Percentiles rank a stretch among this genome's conserved stretches.
Conservation (phyloP, 2,329 filamentous ascomycete species). For the Pseudogymnoascus verrucosus region DNA sequence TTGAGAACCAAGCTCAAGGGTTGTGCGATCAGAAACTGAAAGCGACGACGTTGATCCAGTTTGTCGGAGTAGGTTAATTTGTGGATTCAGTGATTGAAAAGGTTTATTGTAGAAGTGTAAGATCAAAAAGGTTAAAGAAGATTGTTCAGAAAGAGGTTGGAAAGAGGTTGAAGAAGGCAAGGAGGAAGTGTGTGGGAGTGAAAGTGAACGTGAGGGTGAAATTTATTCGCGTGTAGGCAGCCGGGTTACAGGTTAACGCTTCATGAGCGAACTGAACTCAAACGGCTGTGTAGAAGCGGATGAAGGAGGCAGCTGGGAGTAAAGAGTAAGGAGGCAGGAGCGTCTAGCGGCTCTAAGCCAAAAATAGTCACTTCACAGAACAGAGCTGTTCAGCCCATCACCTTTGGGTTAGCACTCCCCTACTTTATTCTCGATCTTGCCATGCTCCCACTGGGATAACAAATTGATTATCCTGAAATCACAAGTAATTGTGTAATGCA, state of each 20-base stretch:
- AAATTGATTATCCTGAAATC: not conserved
- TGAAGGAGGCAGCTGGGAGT: not conserved
- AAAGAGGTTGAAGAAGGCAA: constrained; percentile 4
- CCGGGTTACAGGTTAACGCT: not conserved
- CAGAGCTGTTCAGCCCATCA: not conserved
- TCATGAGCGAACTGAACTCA: not conserved
- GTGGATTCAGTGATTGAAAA: not conserved
- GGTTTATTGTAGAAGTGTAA: not conserved
- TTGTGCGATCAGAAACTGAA: not conserved
- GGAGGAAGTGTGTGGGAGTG: not conserved
- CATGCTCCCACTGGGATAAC: not conserved
- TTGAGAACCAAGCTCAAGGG: not conserved
- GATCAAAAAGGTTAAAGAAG: not conserved
- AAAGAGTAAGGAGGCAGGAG: not conserved
- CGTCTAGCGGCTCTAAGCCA: not conserved
- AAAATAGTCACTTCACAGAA: not conserved
- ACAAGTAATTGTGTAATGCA: not conserved
- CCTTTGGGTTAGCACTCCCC: not conserved
- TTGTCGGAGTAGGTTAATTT: not conserved
- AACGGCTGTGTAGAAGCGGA: not conserved
- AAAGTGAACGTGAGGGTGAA: not conserved
- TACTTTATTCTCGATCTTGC: not conserved
- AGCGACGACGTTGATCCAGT: not conserved
- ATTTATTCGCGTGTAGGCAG: not conserved
- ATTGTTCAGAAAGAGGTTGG: not conserved